Base-by-base conservation (phyloP, 805 yeast species). In the Candida boidinii region DNA sequence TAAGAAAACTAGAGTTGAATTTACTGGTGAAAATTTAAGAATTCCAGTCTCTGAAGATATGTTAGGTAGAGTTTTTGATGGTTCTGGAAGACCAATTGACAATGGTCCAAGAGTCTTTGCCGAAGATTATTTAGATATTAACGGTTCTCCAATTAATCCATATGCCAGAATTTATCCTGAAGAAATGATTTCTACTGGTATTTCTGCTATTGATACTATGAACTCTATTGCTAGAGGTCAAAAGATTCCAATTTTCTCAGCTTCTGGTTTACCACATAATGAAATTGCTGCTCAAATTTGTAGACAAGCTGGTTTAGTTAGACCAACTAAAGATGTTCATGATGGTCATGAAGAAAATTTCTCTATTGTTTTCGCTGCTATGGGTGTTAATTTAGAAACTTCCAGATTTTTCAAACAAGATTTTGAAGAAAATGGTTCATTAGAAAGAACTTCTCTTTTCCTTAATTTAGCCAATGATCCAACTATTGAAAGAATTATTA, bases 151-250 rank as follows among this genome's bases (percentile, higher is more conserved):
- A 54, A 92, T 92, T 62, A 92, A 92, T 58, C 99, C 99, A 34
- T 92, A 65, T 60, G 94, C 96, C 28, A 88, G 99, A 67, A 92
- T 92, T 49, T 94, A 94, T 60, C 99, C 99, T 20, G 98, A 92
- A 70, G 99, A 92, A 69, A 92, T 92, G 99, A 92, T 92, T 51
- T 87, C 96, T 33, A 94, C 99, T 14, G 99, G 99, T 75, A 73
- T 92, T 43, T 88, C 96, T 30, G 96, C 98, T 31, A 92, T 92
- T 56, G 99, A 92, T 62, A 88, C 96, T 37, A 92, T 92, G 98
- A 94, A 92, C 66, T 90, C 98, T 28, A 92, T 92, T 71, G 99
- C 99, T 39, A 85, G 99, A 75, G 99, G 99, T 48, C 99, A 92
- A 69, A 92, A 92, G 69, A 92, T 92, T 59, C 99, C 99, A 35